Evolutionary conservation across 1,284 basidiomycete species (phyloP).

Genomic region (Puccinia novopanici): DNA sequence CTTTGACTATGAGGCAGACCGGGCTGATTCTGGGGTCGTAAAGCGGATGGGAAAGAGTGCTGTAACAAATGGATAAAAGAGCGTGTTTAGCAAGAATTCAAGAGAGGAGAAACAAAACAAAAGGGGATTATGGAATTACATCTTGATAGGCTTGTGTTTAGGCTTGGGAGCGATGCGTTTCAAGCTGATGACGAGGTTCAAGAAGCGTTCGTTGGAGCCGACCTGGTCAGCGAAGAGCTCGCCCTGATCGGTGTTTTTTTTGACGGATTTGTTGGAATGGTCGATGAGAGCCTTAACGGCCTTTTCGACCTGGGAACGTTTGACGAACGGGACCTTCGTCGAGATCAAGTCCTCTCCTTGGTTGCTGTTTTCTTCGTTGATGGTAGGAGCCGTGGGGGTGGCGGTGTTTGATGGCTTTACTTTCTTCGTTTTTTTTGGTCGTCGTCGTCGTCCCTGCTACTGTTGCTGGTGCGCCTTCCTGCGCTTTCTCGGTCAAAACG

Average conservation of each 20-base stretch:
- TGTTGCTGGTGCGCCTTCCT: not conserved
- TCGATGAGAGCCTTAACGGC: conserved; percentile 75
- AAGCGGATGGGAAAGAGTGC: conserved; percentile 76
- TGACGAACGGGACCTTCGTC: conserved; percentile 62
- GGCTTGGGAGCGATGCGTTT: conserved; percentile 75
- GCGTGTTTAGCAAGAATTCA: not conserved
- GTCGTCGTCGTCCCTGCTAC: not conserved
- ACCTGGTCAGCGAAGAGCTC: conserved; percentile 76
- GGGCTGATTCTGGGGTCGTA: conserved; percentile 75
- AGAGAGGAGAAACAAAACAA: not conserved
- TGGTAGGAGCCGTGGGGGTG: not conserved
- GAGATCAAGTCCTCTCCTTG: not conserved
- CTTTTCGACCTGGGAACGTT: conserved; percentile 70
- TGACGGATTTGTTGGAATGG: conserved; percentile 64
- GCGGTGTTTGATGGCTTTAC: not conserved
- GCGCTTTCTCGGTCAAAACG: not conserved
- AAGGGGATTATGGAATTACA: conserved; percentile 65
- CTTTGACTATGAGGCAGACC: conserved; percentile 89
- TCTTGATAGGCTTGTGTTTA: conserved; percentile 77
- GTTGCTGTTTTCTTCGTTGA: not conserved
- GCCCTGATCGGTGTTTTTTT: conserved; percentile 65
- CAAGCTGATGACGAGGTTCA: conserved; percentile 82
- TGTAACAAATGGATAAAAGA: conserved; percentile 57
- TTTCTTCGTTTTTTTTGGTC: conserved; percentile 3
- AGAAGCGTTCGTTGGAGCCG: conserved; percentile 72